Evolutionary conservation across 2,329 filamentous ascomycete genomes (phyloP), one percentile per base, ranked within the genome.

Genomic region (Mollisia scopiformis): DNA sequence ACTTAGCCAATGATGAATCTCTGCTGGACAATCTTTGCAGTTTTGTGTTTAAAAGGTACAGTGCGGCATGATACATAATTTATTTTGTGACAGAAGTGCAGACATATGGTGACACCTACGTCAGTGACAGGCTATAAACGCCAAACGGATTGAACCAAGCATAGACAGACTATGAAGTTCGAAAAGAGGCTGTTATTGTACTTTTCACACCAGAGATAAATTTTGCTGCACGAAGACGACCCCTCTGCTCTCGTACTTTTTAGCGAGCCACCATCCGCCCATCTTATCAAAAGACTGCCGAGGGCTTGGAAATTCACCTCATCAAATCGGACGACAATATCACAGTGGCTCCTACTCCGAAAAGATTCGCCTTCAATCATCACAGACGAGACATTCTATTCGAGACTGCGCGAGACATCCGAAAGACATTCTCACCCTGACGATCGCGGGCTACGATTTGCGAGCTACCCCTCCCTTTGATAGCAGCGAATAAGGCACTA

Each of bases 1-100:
- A 21, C 52, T 54, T 59, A 51, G 31, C 60, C 58, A 62, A 65
- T 63, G 30, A 41, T 41, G 31, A 25, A 58, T 46, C 39, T 58
- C 51, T 27, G 43, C 28, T 31, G 46, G 57, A 21, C 21, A 25
- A 60, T 54, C 35, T 25, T 39, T 21, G 55, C 25, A 10, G 31
- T 35, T 35, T 14, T 23, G 23, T n/a, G n/a, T n/a, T n/a, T n/a
- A 46, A 43, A 39, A 39, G 41, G 41, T 46, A 46, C 19, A 16
- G 11, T 27, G 21, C 43, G 8, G 16, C 37, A 19, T 41, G 37
- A 35, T 30, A 51, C 10, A 19, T n/a, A 54, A 47, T 37, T 16
- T 33, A 28, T 28, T 43, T 21, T 16, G 43, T 47, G 43, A 47
- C 14, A 28, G 7, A 47, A 25, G 10, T 27, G 6, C 13, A 55